Evolutionary conservation across 2,329 filamentous ascomycete species (phyloP), one percentile per base, ranked within the genome.

Genomic region (Pseudogymnoascus sp.): DNA sequence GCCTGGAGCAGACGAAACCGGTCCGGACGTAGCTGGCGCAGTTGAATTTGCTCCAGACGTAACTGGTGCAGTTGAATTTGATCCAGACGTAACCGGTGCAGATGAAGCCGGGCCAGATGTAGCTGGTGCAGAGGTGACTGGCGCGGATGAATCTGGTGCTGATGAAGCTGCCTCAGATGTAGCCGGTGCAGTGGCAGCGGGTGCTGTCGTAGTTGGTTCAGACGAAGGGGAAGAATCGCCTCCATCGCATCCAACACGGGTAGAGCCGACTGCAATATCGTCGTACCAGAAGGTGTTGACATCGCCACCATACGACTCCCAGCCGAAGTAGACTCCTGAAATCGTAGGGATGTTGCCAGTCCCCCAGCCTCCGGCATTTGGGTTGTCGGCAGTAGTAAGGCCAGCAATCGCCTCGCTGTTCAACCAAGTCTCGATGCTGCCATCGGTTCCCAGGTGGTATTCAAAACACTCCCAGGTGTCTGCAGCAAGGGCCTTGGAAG

Each of bases 241-340:
- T 14, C 41, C 41, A 26, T 55, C 43, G 59, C 82, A 84, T 35
- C 82, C 81, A 66, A 82, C 74, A 35, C 80, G 74, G 16, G 69
- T 78, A 43, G 76, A 76, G 66, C 74, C 73, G 58, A 86, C 71
- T 6, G 73, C 77, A 66, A 86, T 78, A 68, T 86, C 83, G 66
- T 86, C 83, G 65, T 84, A 86, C 82, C 82, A 85, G 67, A 86
- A 80, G 1, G 83, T 86, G 71, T 86, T 86, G 2, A 75, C 73
- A 64, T 83, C 82, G 0, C 82, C 82, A 8, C 82, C 81, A 66
- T 86, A 86, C 4, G 79, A 81, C 76, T 86, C 83, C 83, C 83
- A 86, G 0, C 83, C 83, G 65, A 86, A 86, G 72, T 86, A 83
- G 29, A 85, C 74, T 6, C 70, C 82, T 0, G 79, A 80, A 62